Conservation (phyloP, 441 rosid genomes). For the Mallotus japonicus region DNA sequence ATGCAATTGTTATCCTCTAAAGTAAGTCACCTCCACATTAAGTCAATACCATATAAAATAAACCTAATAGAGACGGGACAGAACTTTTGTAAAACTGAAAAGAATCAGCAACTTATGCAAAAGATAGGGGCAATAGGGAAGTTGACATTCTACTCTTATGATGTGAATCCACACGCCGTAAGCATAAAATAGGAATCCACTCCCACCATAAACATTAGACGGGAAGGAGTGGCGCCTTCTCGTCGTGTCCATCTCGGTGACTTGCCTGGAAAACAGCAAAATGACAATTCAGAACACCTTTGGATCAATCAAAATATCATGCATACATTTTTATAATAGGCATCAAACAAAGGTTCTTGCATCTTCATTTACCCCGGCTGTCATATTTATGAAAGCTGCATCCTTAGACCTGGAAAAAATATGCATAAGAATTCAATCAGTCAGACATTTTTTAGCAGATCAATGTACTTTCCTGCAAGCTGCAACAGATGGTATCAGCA, state of each 20-base stretch:
- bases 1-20: not conserved
- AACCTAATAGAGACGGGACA: not conserved
- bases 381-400: conserved; percentile 60
- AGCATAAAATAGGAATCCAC: not conserved
- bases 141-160: no score
- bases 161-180: not conserved
- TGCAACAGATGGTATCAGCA: not conserved
- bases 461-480: not conserved
- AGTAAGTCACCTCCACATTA: not conserved
- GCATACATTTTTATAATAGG: not conserved
- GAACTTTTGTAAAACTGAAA: not conserved
- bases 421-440: not conserved
- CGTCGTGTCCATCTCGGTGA: conserved; percentile 7
- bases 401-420: conserved; percentile 59
- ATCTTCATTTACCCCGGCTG: conserved; percentile 89
- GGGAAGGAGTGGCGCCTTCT: conserved; percentile 12
- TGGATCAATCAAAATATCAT: not conserved
- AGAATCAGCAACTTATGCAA: not conserved
- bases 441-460: not conserved
- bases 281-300: not conserved
- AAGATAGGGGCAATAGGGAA: not conserved
- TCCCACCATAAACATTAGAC: not conserved
- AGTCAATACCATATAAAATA: not conserved
- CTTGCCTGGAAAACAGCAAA: not conserved
- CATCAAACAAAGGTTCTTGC: conserved; percentile 29